phyloP scores from a whole-genome alignment of 345 rosid genomes.

The Balakata baccata region DNA sequence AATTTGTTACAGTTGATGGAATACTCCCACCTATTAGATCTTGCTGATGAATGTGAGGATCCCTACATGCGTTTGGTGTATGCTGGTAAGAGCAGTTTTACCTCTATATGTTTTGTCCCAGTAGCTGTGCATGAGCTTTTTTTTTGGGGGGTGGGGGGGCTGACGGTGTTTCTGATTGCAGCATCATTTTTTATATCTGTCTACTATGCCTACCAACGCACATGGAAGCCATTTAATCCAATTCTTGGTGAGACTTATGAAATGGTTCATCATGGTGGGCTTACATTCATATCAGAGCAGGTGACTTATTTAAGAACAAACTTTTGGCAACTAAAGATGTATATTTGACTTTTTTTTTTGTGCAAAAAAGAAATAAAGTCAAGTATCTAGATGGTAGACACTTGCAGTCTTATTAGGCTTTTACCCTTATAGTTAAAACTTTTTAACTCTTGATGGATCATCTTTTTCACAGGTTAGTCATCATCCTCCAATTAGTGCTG shows the following conservation, averaged over 20 bases:
- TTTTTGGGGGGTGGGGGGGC: too few species aligned
- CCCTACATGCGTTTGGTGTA: constrained; percentile 81
- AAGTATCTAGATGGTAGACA: neutral
- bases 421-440: neutral
- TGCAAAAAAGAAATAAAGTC: neutral
- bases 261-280: constrained; percentile 69
- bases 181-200: constrained; percentile 91
- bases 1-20: constrained; percentile 69
- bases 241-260: constrained; percentile 97
- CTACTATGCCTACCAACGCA: constrained; percentile 72
- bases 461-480: constrained; percentile 60
- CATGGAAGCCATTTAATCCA: constrained; percentile 98
- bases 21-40: constrained; percentile 71
- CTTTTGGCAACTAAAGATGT: neutral
- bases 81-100: constrained; percentile 57
- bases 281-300: constrained; percentile 85
- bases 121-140: neutral
- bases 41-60: constrained; percentile 89
- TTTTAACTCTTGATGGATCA: too few species aligned
- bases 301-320: constrained; percentile 28
- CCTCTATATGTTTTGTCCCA: neutral
- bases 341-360: neutral
- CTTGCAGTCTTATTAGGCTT: neutral
- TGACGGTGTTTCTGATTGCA: constrained; percentile 27
- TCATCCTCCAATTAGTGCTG: constrained; percentile 96